A percentile compares a stretch with the other conserved stretches of the same genome.
Conservation (phyloP, 345 rosid genomes). For the Populus deltoides region DNA sequence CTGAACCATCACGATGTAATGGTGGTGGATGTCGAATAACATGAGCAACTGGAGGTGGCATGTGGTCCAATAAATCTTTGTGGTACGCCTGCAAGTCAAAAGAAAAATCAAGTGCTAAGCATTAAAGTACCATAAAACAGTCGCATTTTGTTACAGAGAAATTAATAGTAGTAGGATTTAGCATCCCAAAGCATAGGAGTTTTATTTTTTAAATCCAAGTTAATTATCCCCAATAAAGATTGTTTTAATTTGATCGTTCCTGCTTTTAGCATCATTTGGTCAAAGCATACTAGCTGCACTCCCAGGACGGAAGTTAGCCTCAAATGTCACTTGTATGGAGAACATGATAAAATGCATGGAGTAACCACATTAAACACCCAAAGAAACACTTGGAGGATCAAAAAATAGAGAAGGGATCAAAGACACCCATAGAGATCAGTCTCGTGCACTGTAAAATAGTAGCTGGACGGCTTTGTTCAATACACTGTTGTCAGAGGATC, state of each 20-base stretch:
- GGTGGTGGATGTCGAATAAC: constrained; percentile 22
- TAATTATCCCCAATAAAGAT: not conserved
- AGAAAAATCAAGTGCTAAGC: not conserved
- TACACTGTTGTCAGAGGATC: not conserved
- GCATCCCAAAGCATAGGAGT: not conserved
- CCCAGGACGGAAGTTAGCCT: not conserved
- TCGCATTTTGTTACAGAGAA: not conserved
- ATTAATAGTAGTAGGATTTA: not conserved
- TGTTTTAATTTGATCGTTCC: not conserved
- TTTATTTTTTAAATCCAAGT: not conserved
- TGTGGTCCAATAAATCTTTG: constrained; percentile 67
- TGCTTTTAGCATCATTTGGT: not conserved
- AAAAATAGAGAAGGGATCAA: not conserved
- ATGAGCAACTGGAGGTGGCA: constrained; percentile 48
- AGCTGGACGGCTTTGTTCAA: not conserved
- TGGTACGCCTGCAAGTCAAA: constrained; percentile 57
- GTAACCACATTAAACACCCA: not conserved
- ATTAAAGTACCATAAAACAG: not conserved
- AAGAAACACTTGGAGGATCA: not conserved
- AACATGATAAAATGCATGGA: not conserved
- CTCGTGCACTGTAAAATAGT: not conserved
- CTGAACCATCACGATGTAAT: constrained; percentile 18
- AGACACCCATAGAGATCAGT: not conserved
- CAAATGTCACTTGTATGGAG: not conserved
- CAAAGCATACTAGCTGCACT: not conserved